Percentiles rank a stretch among this genome's conserved stretches.
phyloP scores from a whole-genome alignment of 1,284 basidiomycete genomes.

The Melampsora abietis-canadensis region DNA sequence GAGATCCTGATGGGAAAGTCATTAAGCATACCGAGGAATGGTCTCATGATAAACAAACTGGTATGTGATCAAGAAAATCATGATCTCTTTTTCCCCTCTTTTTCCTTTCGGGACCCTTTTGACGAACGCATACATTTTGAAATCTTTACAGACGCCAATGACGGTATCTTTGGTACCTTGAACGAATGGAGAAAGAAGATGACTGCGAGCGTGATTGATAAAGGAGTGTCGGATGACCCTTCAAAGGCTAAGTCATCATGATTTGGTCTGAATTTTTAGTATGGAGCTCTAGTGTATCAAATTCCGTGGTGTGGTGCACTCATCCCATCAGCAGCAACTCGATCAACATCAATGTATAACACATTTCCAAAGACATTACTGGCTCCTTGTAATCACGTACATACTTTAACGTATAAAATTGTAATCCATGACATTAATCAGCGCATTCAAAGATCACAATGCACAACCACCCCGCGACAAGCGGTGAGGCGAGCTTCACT shows the following conservation, averaged over 20 bases:
- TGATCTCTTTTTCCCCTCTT: neutral
- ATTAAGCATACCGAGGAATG: constrained; percentile 45
- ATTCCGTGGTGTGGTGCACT: too few relatives aligned
- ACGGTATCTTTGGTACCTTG: constrained; percentile 44
- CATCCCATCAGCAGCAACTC: too few relatives aligned
- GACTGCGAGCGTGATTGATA: constrained; percentile 36
- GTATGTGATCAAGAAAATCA: constrained; percentile 5
- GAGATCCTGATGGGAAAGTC: constrained; percentile 42
- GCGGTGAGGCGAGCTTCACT: too few relatives aligned
- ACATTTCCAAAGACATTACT: too few relatives aligned
- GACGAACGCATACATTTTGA: neutral
- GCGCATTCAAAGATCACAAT: too few relatives aligned
- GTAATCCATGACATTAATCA: too few relatives aligned
- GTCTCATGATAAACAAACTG: constrained; percentile 43
- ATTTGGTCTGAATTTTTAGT: neutral
- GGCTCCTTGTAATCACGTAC: too few relatives aligned
- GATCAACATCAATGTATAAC: too few relatives aligned
- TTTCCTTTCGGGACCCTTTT: neutral
- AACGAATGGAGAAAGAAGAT: constrained; percentile 45
- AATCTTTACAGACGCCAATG: constrained; percentile 14
- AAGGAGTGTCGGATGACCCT: constrained; percentile 41
- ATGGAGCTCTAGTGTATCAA: too few relatives aligned
- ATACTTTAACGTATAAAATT: too few relatives aligned
- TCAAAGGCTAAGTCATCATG: constrained; percentile 10
- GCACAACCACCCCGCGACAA: too few relatives aligned